Percentiles rank a stretch among this genome's conserved stretches.
Evolutionary conservation across 768 basidiomycete genomes (phyloP).

Genomic region (Porphyrellus cyaneotinctus): DNA sequence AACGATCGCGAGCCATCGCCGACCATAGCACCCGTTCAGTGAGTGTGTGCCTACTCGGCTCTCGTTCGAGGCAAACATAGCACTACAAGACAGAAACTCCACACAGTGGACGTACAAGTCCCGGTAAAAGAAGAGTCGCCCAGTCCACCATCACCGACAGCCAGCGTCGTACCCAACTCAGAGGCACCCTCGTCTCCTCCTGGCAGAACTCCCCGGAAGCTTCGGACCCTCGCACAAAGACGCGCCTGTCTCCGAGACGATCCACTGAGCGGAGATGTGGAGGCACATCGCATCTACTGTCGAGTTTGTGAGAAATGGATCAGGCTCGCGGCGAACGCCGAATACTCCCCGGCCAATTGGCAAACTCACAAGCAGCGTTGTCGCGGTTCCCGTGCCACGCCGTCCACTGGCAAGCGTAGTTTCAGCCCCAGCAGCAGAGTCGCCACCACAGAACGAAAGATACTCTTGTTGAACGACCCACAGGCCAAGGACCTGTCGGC

Average conservation of each 20-base stretch:
- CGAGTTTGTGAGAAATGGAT: conserved; percentile 64
- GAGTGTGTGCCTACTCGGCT: background rate
- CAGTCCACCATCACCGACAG: conserved; percentile 4
- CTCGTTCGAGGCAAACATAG: conserved; percentile 4
- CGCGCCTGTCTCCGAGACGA: conserved; percentile 52
- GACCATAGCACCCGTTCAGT: conserved; percentile 8
- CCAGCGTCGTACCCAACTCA: background rate
- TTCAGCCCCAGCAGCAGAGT: conserved; percentile 55
- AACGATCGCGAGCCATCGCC: conserved; percentile 17
- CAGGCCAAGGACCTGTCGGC: conserved; percentile 50
- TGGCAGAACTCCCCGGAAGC: conserved; percentile 20
- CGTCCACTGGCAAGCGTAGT: conserved; percentile 15
- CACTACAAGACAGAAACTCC: conserved; percentile 14
- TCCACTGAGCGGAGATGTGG: conserved; percentile 45
- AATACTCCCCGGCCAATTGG: conserved; percentile 54
- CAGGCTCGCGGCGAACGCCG: conserved; percentile 36
- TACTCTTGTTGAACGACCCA: conserved; percentile 59
- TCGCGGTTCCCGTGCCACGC: conserved; percentile 29
- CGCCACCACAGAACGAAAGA: conserved; percentile 57
- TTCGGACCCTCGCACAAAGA: conserved; percentile 41
- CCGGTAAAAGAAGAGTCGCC: conserved; percentile 15
- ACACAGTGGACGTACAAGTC: background rate
- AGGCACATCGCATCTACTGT: conserved; percentile 53
- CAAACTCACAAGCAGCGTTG: conserved; percentile 45
- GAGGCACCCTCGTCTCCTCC: conserved; percentile 3